These are phyloP conservation scores for Diaporthe citriasiana DNA, from an alignment of 2,329 filamentous ascomycete genomes.

Conservation along the genomic window DNA sequence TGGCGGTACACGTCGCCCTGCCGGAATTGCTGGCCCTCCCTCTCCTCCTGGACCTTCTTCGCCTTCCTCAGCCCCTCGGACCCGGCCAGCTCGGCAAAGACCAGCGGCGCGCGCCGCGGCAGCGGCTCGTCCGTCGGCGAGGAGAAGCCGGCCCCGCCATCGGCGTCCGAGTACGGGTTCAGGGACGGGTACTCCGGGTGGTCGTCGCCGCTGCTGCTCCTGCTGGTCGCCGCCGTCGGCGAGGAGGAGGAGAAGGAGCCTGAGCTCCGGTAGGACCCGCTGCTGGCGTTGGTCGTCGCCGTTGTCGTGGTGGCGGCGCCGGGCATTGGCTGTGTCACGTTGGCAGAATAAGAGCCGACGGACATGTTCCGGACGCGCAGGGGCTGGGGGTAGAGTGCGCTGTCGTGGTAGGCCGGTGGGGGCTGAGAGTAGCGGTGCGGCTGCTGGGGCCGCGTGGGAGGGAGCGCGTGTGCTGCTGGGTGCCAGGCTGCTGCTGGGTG, in stretches of 20 bases:
- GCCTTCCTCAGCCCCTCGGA: neutral
- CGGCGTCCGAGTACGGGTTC: constrained; percentile 47
- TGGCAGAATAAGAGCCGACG: neutral
- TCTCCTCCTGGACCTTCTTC: neutral
- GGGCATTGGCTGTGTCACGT: constrained; percentile 2
- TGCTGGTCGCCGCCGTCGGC: constrained; percentile 12
- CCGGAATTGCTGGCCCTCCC: no score
- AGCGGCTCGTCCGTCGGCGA: constrained; percentile 27
- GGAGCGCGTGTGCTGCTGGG: constrained; percentile 2
- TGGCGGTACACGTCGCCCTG: neutral
- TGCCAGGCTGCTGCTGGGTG: neutral
- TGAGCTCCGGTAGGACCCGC: neutral
- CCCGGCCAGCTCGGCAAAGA: constrained; percentile 40
- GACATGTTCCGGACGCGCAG: constrained; percentile 36
- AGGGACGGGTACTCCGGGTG: constrained; percentile 49
- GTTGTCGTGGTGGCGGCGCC: no score
- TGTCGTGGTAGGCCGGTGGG: neutral
- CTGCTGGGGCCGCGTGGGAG: neutral
- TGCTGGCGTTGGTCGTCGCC: neutral
- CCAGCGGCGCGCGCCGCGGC: constrained; percentile 41
- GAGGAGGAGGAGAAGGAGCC: neutral
- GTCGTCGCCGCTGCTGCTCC: constrained; percentile 16
- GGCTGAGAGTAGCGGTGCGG: constrained; percentile 14
- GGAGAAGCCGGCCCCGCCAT: no score
- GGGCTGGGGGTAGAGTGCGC: constrained; percentile 27